Evolutionary conservation across 2,329 filamentous ascomycete species (phyloP), one percentile per base, ranked within the genome.

Genomic region (Periglandula ipomoeae): DNA sequence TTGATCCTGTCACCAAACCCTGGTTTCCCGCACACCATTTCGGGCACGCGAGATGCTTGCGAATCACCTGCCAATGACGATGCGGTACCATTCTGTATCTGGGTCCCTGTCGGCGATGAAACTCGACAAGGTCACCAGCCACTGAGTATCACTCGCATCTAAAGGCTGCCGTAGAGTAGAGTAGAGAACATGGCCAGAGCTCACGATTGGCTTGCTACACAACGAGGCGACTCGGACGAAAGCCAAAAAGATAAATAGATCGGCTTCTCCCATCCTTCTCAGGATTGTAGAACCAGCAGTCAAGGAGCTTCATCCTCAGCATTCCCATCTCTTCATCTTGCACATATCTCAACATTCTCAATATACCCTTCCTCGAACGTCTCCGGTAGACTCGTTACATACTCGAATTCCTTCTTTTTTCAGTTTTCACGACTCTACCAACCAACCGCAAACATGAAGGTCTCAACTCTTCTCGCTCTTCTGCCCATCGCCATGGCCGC

Each of bases 391-490:
- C n/a, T n/a, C n/a, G n/a, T n/a, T n/a, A n/a, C n/a, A n/a, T n/a
- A n/a, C n/a, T n/a, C n/a, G n/a, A n/a, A n/a, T n/a, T n/a, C n/a
- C n/a, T n/a, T n/a, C n/a, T 11, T 10, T 13, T 3, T 20, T 3
- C 15, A 11, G n/a, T 4, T 24, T 35, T 26, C 15, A 3, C 15
- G 11, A 10, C 27, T 8, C 11, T 34, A n/a, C n/a, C n/a, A n/a
- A n/a, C 17, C 32, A 42, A 39, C 30, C 17, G 42, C 40, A 26
- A 39, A 35, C 34, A 67, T 67, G 65, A 60, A 57, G 49, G 52
- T 57, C 50, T 55, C 61, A 40, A 56, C 60, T 56, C 57, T 66
- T 38, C 62, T 67, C 51, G 59, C 61, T 50, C 55, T 63, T 46
- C 54, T 67, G 13, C 61, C 61, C 50, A 48, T 65, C 40, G 61